phyloP scores from a whole-genome alignment of 495 filamentous ascomycete genomes.

The Sordaria brevicollis region DNA sequence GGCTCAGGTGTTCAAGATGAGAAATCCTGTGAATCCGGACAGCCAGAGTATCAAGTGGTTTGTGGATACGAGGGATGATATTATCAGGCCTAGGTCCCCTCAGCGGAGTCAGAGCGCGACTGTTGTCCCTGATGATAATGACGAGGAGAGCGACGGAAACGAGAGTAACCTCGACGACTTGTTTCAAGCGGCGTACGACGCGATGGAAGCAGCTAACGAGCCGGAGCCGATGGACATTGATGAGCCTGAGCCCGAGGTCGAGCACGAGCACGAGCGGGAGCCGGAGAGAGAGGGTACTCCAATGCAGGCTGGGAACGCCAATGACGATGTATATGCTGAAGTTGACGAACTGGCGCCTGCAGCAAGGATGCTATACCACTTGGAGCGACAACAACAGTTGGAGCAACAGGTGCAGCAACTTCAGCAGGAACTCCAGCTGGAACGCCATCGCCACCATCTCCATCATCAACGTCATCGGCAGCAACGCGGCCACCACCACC shows the following conservation, averaged over 20 bases:
- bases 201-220: not conserved
- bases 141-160: not conserved
- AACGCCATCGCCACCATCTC: too few species aligned
- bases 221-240: not conserved
- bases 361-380: not conserved
- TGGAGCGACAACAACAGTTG: not conserved
- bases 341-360: not conserved
- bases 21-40: not conserved
- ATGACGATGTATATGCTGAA: not conserved
- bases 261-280: not conserved
- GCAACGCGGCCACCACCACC: too few species aligned
- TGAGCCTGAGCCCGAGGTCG: not conserved
- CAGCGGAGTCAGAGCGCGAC: not conserved
- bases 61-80: not conserved
- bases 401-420: not conserved
- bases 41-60: constrained; percentile 8
- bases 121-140: not conserved
- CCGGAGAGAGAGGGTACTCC: not conserved
- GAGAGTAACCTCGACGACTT: not conserved
- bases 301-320: not conserved
- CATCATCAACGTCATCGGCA: too few species aligned
- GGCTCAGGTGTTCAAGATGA: not conserved
- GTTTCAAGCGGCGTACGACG: not conserved
- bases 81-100: not conserved
- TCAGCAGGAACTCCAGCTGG: not conserved